Percentiles rank a stretch among this genome's conserved stretches.
phyloP scores from a whole-genome alignment of 306 rosid genomes.

The Begonia fuchsioides region DNA sequence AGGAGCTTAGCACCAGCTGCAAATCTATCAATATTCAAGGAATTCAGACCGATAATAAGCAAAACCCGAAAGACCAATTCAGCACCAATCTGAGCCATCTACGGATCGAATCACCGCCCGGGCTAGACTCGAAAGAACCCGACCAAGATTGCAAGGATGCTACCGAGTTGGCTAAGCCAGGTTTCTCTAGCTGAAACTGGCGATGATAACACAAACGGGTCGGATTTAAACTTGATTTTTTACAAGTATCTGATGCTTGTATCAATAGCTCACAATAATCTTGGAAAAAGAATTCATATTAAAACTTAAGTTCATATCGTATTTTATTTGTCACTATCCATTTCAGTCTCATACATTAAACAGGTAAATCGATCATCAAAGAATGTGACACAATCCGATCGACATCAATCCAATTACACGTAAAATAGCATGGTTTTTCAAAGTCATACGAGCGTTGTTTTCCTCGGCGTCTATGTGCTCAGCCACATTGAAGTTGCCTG shows the following conservation, averaged over 20 bases:
- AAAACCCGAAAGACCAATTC: conserved; percentile 16
- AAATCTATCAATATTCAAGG: conserved; percentile 29
- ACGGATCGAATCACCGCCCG: conserved; percentile 31
- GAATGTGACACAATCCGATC: no score
- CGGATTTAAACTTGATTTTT: no score
- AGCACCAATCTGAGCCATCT: conserved; percentile 36
- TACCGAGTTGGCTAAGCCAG: conserved; percentile 65
- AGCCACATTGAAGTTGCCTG: conserved; percentile 62
- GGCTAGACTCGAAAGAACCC: conserved; percentile 21
- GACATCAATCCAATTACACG: no score
- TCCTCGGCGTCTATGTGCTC: conserved; percentile 34
- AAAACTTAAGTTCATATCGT: no score
- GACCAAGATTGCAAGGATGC: conserved; percentile 18
- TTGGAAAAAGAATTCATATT: no score
- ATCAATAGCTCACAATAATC: no score
- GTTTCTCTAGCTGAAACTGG: conserved; percentile 40
- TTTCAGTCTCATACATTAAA: no score
- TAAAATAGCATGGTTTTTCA: background rate
- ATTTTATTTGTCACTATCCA: no score
- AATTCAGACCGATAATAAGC: conserved; percentile 17
- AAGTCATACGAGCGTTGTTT: conserved; percentile 21
- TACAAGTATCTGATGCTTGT: no score
- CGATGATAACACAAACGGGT: no score
- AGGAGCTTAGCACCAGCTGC: conserved; percentile 15
- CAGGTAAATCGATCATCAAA: no score